Base-by-base conservation (phyloP, 257 asterid genomes). In the Phtheirospermum japonicum region DNA sequence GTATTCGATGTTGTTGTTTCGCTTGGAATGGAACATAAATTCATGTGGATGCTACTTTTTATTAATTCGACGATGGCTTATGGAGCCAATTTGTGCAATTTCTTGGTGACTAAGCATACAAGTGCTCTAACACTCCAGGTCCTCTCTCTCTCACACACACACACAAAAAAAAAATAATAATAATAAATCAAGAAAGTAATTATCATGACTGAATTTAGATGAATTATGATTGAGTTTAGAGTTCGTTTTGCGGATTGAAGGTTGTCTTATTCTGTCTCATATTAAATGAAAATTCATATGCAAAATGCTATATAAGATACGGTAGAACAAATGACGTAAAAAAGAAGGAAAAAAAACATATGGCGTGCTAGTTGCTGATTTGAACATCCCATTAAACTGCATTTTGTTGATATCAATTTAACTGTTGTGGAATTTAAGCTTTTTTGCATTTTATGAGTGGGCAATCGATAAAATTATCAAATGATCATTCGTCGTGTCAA, bases 91-190 rank as follows among this genome's bases (percentile, higher is more conserved):
- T 73, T 88, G 68, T 82, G 93, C 82, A 91, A 91, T 75, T 92
- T 92, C 78, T 77, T 92, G 84, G 97, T 90, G 23, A 90, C 97
- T 37, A 90, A 85, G 86, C 87, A 90, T 70, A 90, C 97, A 16
- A 90, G 97, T 66, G 97, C 97, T 39, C 73, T 90, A 20, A 90
- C 97, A 10, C 97, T 90, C 73, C 97, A 90, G 95, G 97, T 89
- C 65, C 40, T 9, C 37, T 17, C 37, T 59, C 64, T 12, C 37
- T 20, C 49, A 3, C 19, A n/a, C 61, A 1, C 60, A 16, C 28
- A 16, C 54, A 5, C 23, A 2, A 4, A n/a, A 40, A 7, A 40
- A 9, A 39, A 3, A 40, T n/a, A n/a, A n/a, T n/a, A n/a, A n/a
- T n/a, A n/a, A n/a, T n/a, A n/a, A 42, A 4, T 42, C 48, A 42